Evolutionary conservation across 352 stramenopile species (phyloP), one percentile per base, ranked within the genome.

Genomic region (Phytophthora syringae): DNA sequence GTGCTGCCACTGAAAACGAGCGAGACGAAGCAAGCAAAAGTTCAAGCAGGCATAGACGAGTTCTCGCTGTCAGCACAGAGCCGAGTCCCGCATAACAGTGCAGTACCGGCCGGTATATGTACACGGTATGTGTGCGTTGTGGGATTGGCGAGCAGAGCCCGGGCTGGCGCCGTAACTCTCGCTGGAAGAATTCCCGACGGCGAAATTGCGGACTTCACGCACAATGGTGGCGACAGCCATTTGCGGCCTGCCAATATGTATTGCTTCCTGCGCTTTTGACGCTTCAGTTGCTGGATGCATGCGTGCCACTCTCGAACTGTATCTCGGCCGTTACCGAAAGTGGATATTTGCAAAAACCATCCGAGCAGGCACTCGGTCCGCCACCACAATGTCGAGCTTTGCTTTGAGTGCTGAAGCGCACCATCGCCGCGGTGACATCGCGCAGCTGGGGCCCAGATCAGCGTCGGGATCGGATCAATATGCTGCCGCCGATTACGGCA

Each of bases 211-310:
- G 43, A 16, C 20, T 39, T 56, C 37, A 34, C 27, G 47, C 27
- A 24, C 30, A 63, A 52, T 48, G 48, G 5, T 21, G 7, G 39
- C 16, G 20, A n/a, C 39, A 16, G n/a, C 10, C 9, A 22, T 32
- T 32, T 32, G 36, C 15, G n/a, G n/a, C n/a, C n/a, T n/a, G n/a
- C n/a, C n/a, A n/a, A n/a, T n/a, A n/a, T n/a, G 16, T 21, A 7
- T 42, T 42, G 36, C 36, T 20, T 7, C 22, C 6, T 7, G 7
- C 22, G 16, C 15, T 9, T 13, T 44, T 24, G 37, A 2, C n/a
- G n/a, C 40, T 67, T 67, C 61, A 58, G 53, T 64, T 66, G 49
- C 18, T 70, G 39, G 62, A 60, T 70, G 53, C 37, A 51, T 30
- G n/a, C 52, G 53, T 64, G 52, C 45, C 45, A 64, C 52, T 59